A percentile compares a stretch with the other conserved stretches of the same genome.
Conservation (phyloP, 2,329 filamentous ascomycete genomes). For the Claviceps sp. region DNA sequence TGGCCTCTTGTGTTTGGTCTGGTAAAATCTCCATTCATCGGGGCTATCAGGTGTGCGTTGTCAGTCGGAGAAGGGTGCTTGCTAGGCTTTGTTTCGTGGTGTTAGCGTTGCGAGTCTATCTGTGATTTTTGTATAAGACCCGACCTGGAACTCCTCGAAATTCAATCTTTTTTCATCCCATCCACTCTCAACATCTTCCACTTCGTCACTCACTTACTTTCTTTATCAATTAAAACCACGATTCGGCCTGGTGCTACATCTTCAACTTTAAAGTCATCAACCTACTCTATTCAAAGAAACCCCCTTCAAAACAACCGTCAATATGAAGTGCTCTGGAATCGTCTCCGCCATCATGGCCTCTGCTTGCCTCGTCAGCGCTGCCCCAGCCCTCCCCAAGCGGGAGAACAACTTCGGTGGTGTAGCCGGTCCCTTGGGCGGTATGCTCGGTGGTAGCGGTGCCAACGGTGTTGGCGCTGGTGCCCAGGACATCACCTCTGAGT, state of each 20-base stretch:
- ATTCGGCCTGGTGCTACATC: not conserved
- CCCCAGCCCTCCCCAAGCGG: constrained; percentile 1
- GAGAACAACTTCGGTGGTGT: constrained; percentile 2
- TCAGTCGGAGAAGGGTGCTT: too few species aligned
- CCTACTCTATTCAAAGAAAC: not conserved
- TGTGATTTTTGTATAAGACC: too few species aligned
- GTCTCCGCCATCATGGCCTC: constrained; percentile 1
- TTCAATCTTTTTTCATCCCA: too few species aligned
- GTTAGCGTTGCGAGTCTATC: too few species aligned
- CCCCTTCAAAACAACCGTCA: not conserved
- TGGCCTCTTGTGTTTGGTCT: too few species aligned
- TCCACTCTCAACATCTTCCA: too few species aligned
- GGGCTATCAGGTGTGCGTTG: too few species aligned
- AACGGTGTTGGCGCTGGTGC: not conserved
- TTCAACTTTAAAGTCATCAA: not conserved
- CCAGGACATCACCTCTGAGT: constrained; percentile 5
- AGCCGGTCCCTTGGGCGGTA: not conserved
- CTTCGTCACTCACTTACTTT: too few species aligned
- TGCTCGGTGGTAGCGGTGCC: not conserved
- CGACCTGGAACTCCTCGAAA: too few species aligned
- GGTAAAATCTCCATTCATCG: too few species aligned
- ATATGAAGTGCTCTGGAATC: constrained; percentile 2
- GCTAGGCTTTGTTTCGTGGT: too few species aligned
- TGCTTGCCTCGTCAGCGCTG: constrained; percentile 2
- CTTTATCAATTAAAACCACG: too few species aligned